Conservation (phyloP, 2,329 filamentous ascomycete genomes). For the Mycogone perniciosa region DNA sequence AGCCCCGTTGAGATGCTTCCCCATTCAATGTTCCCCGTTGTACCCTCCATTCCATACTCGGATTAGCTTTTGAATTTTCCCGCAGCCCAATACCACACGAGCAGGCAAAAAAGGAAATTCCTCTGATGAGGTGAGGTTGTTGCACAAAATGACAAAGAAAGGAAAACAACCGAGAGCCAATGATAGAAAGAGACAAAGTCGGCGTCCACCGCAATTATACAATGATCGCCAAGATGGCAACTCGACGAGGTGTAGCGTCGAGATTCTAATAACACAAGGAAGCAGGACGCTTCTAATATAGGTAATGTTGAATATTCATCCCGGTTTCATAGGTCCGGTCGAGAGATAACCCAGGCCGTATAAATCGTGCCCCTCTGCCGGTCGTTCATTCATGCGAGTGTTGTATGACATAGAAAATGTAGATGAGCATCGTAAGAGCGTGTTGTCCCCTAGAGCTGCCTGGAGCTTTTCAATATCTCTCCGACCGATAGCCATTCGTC, state of each 20-base stretch:
- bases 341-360: neutral
- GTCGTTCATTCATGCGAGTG: slow-evolving; percentile 16
- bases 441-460: neutral
- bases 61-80: slow-evolving; percentile 9
- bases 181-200: neutral
- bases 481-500: slow-evolving; percentile 41
- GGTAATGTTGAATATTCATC: slow-evolving; percentile 2
- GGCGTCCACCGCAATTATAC: slow-evolving; percentile 12
- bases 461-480: slow-evolving; percentile 25
- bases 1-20: neutral
- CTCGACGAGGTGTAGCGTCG: neutral
- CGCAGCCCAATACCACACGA: slow-evolving; percentile 3
- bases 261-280: slow-evolving; percentile 17
- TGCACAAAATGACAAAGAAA: slow-evolving; percentile 2
- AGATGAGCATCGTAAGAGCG: neutral
- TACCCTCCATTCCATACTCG: slow-evolving; percentile 6
- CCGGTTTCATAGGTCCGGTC: neutral
- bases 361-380: slow-evolving; percentile 6
- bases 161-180: slow-evolving; percentile 1
- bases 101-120: slow-evolving; percentile 5
- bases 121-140: slow-evolving; percentile 3
- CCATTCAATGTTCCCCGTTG: neutral
- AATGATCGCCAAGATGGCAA: slow-evolving; percentile 5
- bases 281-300: slow-evolving; percentile 8
- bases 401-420: slow-evolving; percentile 6